These are phyloP conservation scores for Tolypocladium guangdongense DNA, from an alignment of 2,329 filamentous ascomycete genomes.

Conservation along the genomic window DNA sequence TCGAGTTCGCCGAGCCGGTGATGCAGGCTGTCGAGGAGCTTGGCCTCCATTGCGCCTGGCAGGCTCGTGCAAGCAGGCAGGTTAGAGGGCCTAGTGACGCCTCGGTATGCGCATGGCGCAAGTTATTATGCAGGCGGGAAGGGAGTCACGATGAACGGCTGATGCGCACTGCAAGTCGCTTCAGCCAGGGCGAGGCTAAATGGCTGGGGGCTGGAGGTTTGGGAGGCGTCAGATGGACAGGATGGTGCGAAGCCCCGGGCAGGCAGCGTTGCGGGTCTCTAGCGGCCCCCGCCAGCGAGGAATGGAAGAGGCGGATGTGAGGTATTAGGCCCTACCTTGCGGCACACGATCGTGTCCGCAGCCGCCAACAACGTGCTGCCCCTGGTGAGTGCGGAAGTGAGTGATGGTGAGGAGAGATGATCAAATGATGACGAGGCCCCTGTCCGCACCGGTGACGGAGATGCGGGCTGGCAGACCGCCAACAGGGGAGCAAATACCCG, in stretches of 20 bases:
- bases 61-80: slow-evolving; percentile 15
- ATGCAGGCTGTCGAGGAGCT: slow-evolving; percentile 40
- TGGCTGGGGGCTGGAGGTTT: slow-evolving; percentile 1
- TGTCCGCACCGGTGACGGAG: neutral
- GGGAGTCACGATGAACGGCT: neutral
- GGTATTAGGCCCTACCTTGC: neutral
- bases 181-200: neutral
- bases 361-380: neutral
- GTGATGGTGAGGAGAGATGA: neutral
- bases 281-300: neutral
- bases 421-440: neutral
- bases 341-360: neutral
- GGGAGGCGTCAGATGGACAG: slow-evolving; percentile 1
- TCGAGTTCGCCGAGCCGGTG: slow-evolving; percentile 46
- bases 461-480: neutral
- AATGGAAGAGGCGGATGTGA: neutral
- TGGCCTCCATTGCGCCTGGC: slow-evolving; percentile 28
- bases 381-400: neutral
- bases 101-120: slow-evolving; percentile 27
- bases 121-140: slow-evolving; percentile 10
- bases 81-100: slow-evolving; percentile 13
- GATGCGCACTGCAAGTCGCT: neutral
- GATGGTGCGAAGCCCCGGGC: neutral
- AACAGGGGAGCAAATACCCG: neutral
- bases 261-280: neutral